Percentiles rank a stretch among this genome's conserved stretches.
Conservation (phyloP, 495 filamentous ascomycete genomes). For the Corynascus novoguineensis region DNA sequence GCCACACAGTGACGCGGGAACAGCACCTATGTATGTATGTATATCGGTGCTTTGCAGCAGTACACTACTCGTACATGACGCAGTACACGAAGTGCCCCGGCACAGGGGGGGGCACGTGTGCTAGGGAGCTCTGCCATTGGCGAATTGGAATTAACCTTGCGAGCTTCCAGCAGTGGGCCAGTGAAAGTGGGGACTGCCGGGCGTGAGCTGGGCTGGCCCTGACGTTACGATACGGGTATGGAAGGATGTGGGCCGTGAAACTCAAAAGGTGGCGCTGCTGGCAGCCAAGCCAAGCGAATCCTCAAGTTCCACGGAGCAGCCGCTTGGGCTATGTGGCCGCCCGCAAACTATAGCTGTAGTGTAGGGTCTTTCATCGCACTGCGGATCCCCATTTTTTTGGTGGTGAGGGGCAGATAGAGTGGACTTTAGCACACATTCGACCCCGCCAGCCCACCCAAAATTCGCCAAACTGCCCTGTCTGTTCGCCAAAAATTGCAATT, state of each 20-base stretch:
- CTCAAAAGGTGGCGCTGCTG: too few species aligned
- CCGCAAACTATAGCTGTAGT: background rate
- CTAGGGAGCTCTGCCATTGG: constrained; percentile 1
- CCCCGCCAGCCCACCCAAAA: background rate
- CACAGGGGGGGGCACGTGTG: background rate
- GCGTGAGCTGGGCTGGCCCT: background rate
- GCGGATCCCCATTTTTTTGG: background rate
- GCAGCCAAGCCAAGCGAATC: too few species aligned
- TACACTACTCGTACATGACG: too few species aligned
- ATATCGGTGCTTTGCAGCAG: background rate
- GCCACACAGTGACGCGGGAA: background rate
- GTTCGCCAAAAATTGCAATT: background rate
- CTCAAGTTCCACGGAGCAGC: too few species aligned
- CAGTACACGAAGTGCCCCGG: too few species aligned
- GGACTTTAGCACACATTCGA: background rate
- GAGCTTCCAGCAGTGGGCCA: too few species aligned
- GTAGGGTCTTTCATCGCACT: background rate
- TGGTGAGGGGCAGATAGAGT: constrained; percentile 2
- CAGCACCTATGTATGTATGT: too few species aligned
- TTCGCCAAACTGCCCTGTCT: background rate
- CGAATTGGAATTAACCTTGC: too few species aligned
- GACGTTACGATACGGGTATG: too few species aligned
- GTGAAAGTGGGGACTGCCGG: too few species aligned
- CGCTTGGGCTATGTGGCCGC: too few species aligned
- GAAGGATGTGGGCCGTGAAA: too few species aligned